Evolutionary conservation across 169 alveolate genomes (phyloP).

Genomic region (Eimeria tenella): DNA sequence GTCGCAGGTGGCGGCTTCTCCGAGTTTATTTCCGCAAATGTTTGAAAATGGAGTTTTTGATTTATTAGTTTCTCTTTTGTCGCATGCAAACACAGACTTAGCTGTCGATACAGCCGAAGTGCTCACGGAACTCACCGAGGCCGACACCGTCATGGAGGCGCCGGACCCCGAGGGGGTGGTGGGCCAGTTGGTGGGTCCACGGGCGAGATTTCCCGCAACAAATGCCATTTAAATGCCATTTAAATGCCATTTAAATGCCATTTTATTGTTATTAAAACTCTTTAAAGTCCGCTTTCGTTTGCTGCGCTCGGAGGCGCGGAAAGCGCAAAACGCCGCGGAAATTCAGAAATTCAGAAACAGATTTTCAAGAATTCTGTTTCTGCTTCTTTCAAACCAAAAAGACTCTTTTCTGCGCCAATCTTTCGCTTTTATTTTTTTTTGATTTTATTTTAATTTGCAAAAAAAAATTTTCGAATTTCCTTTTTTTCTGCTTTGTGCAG

Average conservation of each 20-base stretch:
- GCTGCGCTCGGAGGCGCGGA: too few species aligned
- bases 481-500: neutral
- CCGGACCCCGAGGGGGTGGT: slow-evolving; percentile 78
- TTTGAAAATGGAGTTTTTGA: slow-evolving; percentile 24
- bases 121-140: slow-evolving; percentile 84
- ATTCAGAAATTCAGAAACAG: too few species aligned
- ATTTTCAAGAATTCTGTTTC: too few species aligned
- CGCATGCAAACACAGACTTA: slow-evolving; percentile 78
- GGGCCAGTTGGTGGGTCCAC: slow-evolving; percentile 53
- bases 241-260: too few species aligned
- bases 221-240: too few species aligned
- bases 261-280: too few species aligned
- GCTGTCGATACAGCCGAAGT: slow-evolving; percentile 83
- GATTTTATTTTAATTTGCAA: neutral
- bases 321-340: too few species aligned
- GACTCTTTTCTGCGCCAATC: too few species aligned
- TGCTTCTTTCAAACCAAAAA: too few species aligned
- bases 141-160: slow-evolving; percentile 81
- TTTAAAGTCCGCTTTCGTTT: too few species aligned
- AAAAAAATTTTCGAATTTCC: neutral
- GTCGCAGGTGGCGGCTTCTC: slow-evolving; percentile 82
- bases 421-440: too few species aligned
- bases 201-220: too few species aligned
- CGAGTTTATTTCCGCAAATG: slow-evolving; percentile 70
- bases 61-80: slow-evolving; percentile 2